Conservation (phyloP, 495 filamentous ascomycete genomes). For the Lasiosphaeria ovina region DNA sequence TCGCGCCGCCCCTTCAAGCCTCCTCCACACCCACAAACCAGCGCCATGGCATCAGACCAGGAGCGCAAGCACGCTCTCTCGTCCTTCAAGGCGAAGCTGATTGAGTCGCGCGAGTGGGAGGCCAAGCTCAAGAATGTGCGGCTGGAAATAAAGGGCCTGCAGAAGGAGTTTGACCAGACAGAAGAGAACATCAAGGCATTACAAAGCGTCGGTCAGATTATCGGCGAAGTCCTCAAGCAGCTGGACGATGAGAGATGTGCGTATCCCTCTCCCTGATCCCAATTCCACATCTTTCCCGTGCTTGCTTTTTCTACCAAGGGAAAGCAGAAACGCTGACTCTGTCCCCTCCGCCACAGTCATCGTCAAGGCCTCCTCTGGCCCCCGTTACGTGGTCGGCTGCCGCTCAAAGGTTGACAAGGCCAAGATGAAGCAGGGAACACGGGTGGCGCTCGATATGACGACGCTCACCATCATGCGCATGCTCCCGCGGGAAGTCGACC, state of each 20-base stretch:
- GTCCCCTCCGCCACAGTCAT: slow-evolving; percentile 43
- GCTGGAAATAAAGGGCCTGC: slow-evolving; percentile 89
- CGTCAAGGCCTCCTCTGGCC: slow-evolving; percentile 91
- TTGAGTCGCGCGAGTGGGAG: slow-evolving; percentile 98
- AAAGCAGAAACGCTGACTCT: neutral
- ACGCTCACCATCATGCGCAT: slow-evolving; percentile 99
- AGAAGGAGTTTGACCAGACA: slow-evolving; percentile 92
- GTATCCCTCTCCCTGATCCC: slow-evolving; percentile 30
- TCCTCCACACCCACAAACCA: slow-evolving; percentile 2
- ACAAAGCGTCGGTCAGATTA: slow-evolving; percentile 99
- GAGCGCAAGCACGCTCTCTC: slow-evolving; percentile 83
- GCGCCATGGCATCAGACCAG: slow-evolving; percentile 44
- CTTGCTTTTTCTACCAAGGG: neutral
- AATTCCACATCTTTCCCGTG: neutral
- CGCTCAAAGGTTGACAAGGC: slow-evolving; percentile 95
- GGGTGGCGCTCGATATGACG: slow-evolving; percentile 99
- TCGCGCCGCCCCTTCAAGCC: neutral
- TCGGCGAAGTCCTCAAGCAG: slow-evolving; percentile 98
- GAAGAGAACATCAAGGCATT: slow-evolving; percentile 99
- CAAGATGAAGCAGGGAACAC: slow-evolving; percentile 96
- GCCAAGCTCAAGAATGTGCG: slow-evolving; percentile 90
- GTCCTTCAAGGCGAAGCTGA: slow-evolving; percentile 85
- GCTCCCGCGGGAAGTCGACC: slow-evolving; percentile 97
- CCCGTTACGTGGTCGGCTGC: slow-evolving; percentile 97
- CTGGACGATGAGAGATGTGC: slow-evolving; percentile 98